These are phyloP conservation scores for Tylopilus felleus DNA, from an alignment of 768 basidiomycete species.

Conservation along the genomic window DNA sequence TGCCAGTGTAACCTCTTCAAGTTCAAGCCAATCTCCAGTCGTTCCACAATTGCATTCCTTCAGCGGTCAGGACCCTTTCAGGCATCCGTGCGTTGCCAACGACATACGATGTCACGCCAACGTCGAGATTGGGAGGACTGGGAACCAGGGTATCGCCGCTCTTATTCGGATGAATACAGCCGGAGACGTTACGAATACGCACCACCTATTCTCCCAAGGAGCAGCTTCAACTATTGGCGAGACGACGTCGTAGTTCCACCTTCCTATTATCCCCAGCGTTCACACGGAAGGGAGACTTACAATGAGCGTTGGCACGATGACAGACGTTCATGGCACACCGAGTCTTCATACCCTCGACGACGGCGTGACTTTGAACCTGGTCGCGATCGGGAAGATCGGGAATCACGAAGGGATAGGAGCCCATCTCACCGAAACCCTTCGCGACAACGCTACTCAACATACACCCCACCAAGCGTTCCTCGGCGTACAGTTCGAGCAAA, in stretches of 20 bases:
- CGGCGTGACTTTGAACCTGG: constrained; percentile 2
- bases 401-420: constrained; percentile 5
- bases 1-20: too few species aligned
- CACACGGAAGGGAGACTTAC: constrained; percentile 4
- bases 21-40: too few species aligned
- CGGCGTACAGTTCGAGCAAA: constrained; percentile 9
- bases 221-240: constrained; percentile 24
- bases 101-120: constrained; percentile 14
- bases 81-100: constrained; percentile 6
- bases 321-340: constrained; percentile 7
- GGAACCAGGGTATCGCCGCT: not conserved
- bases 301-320: constrained; percentile 13
- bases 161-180: constrained; percentile 8
- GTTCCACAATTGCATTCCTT: constrained; percentile 18
- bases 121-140: constrained; percentile 13
- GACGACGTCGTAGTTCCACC: constrained; percentile 7
- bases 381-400: constrained; percentile 5
- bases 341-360: constrained; percentile 11
- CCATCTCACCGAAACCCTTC: constrained; percentile 1
- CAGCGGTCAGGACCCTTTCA: constrained; percentile 2
- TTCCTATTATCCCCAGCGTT: constrained; percentile 3
- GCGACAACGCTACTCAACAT: constrained; percentile 9
- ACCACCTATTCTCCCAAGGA: constrained; percentile 2
- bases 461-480: constrained; percentile 7
- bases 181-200: constrained; percentile 4